These are phyloP conservation scores for Ceraceosorus bombacis DNA, from an alignment of 1,284 basidiomycete species.

Conservation along the genomic window DNA sequence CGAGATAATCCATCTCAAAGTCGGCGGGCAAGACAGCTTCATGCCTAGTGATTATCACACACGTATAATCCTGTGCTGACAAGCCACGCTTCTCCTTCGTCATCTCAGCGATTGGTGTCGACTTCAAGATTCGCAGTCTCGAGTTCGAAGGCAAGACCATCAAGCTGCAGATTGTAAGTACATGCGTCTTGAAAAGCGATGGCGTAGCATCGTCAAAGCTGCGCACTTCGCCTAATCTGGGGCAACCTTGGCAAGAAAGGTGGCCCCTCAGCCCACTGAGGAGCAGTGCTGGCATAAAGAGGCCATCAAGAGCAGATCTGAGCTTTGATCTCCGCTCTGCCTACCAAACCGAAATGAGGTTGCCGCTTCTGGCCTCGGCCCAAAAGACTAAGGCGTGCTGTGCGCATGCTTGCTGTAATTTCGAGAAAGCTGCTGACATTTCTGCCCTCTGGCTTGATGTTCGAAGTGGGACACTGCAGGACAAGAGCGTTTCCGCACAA, in stretches of 20 bases:
- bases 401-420: too few species aligned
- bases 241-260: neutral
- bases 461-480: conserved; percentile 51
- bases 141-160: conserved; percentile 99
- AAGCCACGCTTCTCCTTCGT: neutral
- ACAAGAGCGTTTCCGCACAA: conserved; percentile 59
- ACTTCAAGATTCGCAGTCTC: conserved; percentile 99
- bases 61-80: neutral
- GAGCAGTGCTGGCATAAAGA: too few species aligned
- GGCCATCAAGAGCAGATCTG: too few species aligned
- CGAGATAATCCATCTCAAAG: neutral
- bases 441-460: neutral
- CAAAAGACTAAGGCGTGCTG: too few species aligned
- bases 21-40: neutral
- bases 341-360: too few species aligned
- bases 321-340: too few species aligned
- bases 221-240: neutral
- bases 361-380: too few species aligned
- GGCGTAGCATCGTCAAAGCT: conserved; percentile 3
- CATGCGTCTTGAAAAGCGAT: neutral
- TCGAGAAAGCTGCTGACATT: too few species aligned
- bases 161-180: conserved; percentile 94
- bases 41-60: too few species aligned
- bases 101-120: conserved; percentile 54
- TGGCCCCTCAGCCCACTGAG: too few species aligned